These are phyloP conservation scores for Alternaria dauci DNA, from an alignment of 2,329 filamentous ascomycete species.

Conservation along the genomic window DNA sequence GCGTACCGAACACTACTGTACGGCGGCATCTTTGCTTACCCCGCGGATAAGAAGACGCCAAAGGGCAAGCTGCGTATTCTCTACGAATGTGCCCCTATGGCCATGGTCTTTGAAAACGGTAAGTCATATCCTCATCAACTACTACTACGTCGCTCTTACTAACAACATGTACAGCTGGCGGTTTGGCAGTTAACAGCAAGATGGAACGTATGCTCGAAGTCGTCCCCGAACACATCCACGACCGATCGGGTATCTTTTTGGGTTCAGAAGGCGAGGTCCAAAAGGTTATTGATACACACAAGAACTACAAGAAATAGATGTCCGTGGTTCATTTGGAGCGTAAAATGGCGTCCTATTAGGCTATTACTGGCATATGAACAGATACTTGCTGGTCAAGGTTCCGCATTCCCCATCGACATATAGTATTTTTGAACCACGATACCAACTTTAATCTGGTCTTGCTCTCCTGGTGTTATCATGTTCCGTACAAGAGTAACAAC, in stretches of 20 bases:
- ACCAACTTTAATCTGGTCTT: neutral
- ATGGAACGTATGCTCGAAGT: constrained; percentile 92
- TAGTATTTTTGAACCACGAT: constrained; percentile 8
- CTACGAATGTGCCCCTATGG: constrained; percentile 99
- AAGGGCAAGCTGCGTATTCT: constrained; percentile 98
- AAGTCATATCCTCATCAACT: constrained; percentile 50
- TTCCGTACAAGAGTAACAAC: neutral
- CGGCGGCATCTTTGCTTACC: constrained; percentile 97
- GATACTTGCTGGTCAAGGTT: constrained; percentile 2
- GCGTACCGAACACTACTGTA: constrained; percentile 96
- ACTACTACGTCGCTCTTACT: constrained; percentile 16
- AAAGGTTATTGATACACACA: constrained; percentile 88
- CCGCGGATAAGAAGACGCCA: constrained; percentile 95
- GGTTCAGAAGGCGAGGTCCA: constrained; percentile 94
- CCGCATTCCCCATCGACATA: neutral
- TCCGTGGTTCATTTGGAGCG: neutral
- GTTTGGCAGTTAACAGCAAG: constrained; percentile 87
- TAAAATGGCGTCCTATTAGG: neutral
- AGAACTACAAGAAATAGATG: constrained; percentile 57
- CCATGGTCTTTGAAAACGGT: constrained; percentile 98
- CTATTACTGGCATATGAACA: constrained; percentile 1
- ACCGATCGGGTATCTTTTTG: constrained; percentile 94
- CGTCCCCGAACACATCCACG: constrained; percentile 90
- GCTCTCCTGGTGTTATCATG: neutral
- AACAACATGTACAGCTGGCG: constrained; percentile 70